phyloP scores from a whole-genome alignment of 2,329 filamentous ascomycete genomes.

The Phialemonium atrogriseum region DNA sequence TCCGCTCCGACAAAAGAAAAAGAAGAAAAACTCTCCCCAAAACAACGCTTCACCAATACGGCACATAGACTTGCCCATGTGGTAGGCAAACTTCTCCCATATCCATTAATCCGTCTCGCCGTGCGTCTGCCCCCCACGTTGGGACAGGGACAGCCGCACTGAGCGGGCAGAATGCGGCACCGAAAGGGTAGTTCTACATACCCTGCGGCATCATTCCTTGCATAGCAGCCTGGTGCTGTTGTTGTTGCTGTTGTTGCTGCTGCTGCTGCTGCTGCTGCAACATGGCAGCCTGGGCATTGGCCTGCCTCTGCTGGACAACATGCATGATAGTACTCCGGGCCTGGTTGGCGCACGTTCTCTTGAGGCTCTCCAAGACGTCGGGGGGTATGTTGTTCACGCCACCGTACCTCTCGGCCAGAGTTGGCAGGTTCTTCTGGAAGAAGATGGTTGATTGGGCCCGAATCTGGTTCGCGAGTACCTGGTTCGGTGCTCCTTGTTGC shows the following conservation, averaged over 20 bases:
- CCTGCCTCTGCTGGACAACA: conserved; percentile 7
- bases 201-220: conserved; percentile 3
- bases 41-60: too few relatives aligned
- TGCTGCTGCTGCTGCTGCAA: conserved; percentile 16
- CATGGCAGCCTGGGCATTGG: conserved; percentile 16
- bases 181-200: conserved; percentile 2
- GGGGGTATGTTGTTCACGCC: not conserved
- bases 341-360: conserved; percentile 7
- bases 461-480: not conserved
- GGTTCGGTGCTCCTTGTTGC: conserved; percentile 3
- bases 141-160: too few relatives aligned
- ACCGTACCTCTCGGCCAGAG: conserved; percentile 4
- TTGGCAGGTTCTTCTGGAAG: conserved; percentile 5
- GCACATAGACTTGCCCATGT: too few relatives aligned
- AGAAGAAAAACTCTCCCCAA: too few relatives aligned
- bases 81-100: too few relatives aligned
- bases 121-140: too few relatives aligned
- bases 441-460: not conserved
- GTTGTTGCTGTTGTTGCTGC: conserved; percentile 17
- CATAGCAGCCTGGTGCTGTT: conserved; percentile 14
- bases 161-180: too few relatives aligned
- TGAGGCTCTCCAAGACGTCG: not conserved
- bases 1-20: too few relatives aligned
- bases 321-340: conserved; percentile 10
- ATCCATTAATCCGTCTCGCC: too few relatives aligned